A percentile compares a stretch with the other conserved stretches of the same genome.
phyloP scores from a whole-genome alignment of 257 asterid species.

The Salvia miltiorrhiza region DNA sequence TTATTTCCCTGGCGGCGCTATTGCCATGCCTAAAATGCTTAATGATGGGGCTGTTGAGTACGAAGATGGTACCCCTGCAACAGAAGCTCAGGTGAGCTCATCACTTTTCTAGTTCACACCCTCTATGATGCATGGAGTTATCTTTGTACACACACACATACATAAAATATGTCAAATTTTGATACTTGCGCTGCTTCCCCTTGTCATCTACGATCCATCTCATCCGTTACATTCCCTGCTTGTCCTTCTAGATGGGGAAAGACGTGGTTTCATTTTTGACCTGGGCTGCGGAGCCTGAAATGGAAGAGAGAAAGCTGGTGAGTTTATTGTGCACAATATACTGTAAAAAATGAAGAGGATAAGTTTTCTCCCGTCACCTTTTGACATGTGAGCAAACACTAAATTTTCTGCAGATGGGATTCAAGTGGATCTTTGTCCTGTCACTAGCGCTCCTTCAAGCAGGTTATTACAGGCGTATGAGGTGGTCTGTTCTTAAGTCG shows the following conservation, averaged over 20 bases:
- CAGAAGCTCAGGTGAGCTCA: constrained; percentile 64
- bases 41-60: constrained; percentile 78
- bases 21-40: constrained; percentile 90
- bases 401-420: constrained; percentile 58
- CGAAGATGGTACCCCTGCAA: constrained; percentile 82
- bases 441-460: constrained; percentile 83
- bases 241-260: constrained; percentile 66
- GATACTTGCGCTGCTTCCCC: background rate
- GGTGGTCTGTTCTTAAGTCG: constrained; percentile 75
- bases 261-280: constrained; percentile 63
- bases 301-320: constrained; percentile 87
- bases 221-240: constrained; percentile 3
- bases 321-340: constrained; percentile 8
- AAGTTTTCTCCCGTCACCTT: background rate
- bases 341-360: background rate
- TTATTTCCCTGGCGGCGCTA: constrained; percentile 86
- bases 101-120: background rate
- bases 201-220: background rate
- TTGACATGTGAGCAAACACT: background rate
- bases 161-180: too few species aligned
- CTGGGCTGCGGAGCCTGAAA: constrained; percentile 91
- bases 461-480: constrained; percentile 69
- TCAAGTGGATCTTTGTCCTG: constrained; percentile 77
- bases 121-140: background rate
- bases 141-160: background rate